phyloP scores from a whole-genome alignment of 192 early-diverging fungal species.

The Kappamyces sp. region DNA sequence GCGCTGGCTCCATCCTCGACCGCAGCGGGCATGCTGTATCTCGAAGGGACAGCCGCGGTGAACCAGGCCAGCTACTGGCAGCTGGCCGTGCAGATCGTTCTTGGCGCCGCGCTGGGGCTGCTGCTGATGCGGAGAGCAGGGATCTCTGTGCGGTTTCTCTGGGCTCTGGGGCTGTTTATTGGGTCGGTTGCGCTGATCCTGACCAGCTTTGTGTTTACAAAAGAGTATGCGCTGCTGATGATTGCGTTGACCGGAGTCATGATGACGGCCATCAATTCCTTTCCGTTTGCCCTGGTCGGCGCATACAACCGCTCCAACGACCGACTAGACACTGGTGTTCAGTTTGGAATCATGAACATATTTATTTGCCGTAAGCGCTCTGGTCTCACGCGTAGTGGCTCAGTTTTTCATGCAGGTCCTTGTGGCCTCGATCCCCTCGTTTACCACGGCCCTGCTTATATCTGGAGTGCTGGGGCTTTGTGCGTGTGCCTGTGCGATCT shows the following conservation, averaged over 20 bases:
- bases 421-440: not conserved
- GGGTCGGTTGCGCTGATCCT: slow-evolving; percentile 20
- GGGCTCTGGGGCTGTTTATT: slow-evolving; percentile 8
- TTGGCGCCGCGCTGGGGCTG: slow-evolving; percentile 4
- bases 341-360: slow-evolving; percentile 18
- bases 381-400: not conserved
- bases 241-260: not conserved
- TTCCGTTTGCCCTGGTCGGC: slow-evolving; percentile 24
- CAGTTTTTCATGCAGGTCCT: not conserved
- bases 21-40: too few relatives aligned
- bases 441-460: not conserved
- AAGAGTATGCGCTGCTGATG: slow-evolving; percentile 1
- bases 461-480: not conserved
- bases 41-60: not conserved
- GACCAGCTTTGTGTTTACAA: slow-evolving; percentile 5
- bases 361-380: not conserved
- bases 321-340: slow-evolving; percentile 6
- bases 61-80: slow-evolving; percentile 12
- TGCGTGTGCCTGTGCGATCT: too few relatives aligned
- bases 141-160: slow-evolving; percentile 14
- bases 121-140: slow-evolving; percentile 1
- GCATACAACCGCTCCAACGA: slow-evolving; percentile 6
- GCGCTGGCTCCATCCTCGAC: too few relatives aligned
- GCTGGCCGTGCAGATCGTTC: slow-evolving; percentile 14
- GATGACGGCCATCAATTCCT: slow-evolving; percentile 11